phyloP scores from a whole-genome alignment of 73 alveolate genomes.

The Tetrahymena thermophila region DNA sequence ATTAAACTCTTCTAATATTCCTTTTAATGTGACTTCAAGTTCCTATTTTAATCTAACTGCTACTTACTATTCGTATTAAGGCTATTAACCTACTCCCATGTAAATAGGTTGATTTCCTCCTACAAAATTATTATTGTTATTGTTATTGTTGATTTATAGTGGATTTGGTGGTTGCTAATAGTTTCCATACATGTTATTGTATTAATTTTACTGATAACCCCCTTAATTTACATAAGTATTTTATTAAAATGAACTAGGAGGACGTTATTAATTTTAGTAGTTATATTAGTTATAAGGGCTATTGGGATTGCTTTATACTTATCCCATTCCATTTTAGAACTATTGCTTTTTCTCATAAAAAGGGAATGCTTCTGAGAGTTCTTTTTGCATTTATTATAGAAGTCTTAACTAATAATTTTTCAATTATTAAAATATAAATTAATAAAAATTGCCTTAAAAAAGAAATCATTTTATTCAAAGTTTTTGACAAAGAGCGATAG shows the following conservation, averaged over 20 bases:
- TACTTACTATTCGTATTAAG: neutral
- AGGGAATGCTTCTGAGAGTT: neutral
- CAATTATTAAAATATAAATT: no score
- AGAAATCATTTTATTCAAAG: no score
- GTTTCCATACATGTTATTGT: neutral
- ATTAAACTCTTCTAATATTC: neutral
- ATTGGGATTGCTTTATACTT: neutral
- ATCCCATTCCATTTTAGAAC: neutral
- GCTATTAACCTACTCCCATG: neutral
- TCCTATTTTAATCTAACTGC: neutral
- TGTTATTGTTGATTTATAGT: no score
- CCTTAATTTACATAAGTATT: neutral
- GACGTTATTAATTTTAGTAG: neutral
- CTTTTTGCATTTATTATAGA: neutral
- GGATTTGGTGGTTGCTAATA: neutral
- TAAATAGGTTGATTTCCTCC: neutral
- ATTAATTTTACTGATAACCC: neutral
- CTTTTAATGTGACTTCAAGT: neutral
- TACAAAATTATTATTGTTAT: no score
- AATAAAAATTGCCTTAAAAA: no score
- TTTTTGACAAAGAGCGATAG: no score
- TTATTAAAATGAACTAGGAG: neutral
- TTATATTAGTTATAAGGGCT: neutral
- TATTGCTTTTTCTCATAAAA: neutral
- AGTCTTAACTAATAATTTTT: neutral